Conservation (phyloP, 2,329 filamentous ascomycete species). For the Ascomycota sp. region DNA sequence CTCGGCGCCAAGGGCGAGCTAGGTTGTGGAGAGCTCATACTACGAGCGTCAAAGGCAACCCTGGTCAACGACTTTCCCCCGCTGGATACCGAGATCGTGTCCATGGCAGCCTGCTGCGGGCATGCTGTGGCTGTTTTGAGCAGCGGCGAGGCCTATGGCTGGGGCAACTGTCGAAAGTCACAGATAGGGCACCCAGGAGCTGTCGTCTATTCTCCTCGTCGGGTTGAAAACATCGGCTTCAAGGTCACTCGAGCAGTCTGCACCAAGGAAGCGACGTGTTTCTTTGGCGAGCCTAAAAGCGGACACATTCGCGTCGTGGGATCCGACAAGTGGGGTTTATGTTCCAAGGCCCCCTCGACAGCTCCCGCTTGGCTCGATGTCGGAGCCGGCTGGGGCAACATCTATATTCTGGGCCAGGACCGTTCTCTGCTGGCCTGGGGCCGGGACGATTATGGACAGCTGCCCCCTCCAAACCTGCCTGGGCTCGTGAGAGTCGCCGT, state of each 20-base stretch:
- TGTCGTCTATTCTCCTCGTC: slow-evolving; percentile 35
- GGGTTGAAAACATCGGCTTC: slow-evolving; percentile 36
- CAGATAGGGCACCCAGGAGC: slow-evolving; percentile 45
- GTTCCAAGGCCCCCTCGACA: slow-evolving; percentile 29
- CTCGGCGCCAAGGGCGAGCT: slow-evolving; percentile 49
- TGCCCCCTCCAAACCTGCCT: slow-evolving; percentile 41
- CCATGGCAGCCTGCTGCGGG: slow-evolving; percentile 51
- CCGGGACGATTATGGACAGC: slow-evolving; percentile 62
- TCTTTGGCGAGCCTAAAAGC: slow-evolving; percentile 32
- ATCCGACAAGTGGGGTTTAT: slow-evolving; percentile 48
- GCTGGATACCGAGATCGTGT: slow-evolving; percentile 28
- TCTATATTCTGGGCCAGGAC: slow-evolving; percentile 45
- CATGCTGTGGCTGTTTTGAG: slow-evolving; percentile 54
- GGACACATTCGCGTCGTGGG: slow-evolving; percentile 48
- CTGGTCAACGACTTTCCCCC: slow-evolving; percentile 43
- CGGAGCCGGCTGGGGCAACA: slow-evolving; percentile 58
- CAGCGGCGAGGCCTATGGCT: slow-evolving; percentile 62
- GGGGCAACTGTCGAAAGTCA: slow-evolving; percentile 71
- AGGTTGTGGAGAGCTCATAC: slow-evolving; percentile 33
- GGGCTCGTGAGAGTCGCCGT: slow-evolving; percentile 41
- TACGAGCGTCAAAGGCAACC: slow-evolving; percentile 24
- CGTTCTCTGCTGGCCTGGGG: slow-evolving; percentile 53
- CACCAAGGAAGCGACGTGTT: slow-evolving; percentile 65
- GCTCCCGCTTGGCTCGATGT: slow-evolving; percentile 42
- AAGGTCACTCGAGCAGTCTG: slow-evolving; percentile 45